Evolutionary conservation across 139 green algal species (phyloP), one percentile per base, ranked within the genome.

Genomic region (Chlamydomonas sphaeroides): DNA sequence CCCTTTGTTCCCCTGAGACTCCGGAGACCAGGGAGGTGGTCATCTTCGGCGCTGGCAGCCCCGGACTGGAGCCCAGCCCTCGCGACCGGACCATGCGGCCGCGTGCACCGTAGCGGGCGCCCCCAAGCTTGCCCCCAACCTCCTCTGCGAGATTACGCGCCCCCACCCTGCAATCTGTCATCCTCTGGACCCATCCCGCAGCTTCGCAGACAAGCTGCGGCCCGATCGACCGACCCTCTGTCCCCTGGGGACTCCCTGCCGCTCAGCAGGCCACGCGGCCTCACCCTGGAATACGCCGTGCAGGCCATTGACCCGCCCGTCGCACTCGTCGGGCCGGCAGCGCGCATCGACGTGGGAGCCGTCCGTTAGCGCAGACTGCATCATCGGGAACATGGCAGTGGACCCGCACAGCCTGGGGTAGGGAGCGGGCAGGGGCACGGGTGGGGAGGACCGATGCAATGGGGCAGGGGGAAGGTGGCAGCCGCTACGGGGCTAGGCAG

Each of bases 321-420:
- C 53, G 72, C 72, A 79, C 23, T 79, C 72, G 26, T 68, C 38
- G 1, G n/a, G 38, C 11, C 57, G 38, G 72, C 72, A 79, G 72
- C 25, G 17, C 30, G 1, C 23, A 30, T 68, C 28, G 3, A 79
- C 56, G 36, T 68, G 56, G 26, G 56, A n/a, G 15, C 72, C 72
- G 4, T 4, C 57, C 25, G 36, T 42, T 25, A 56, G 26, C 6
- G 38, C 36, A 2, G 21, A 30, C 7, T 14, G 28, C 20, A 41
- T 28, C 15, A 14, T 10, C 5, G 0, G 7, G 10, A 79, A 57
- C 26, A 79, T 68, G 72, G 23, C 18, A 2, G 56, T 57, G 72
- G 26, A 39, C 36, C 72, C 72, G 53, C 72, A 79, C 56, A 79
- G 28, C 53, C 72, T 79, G 56, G 8, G 53, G 32, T 32, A 33